Evolutionary conservation across 345 rosid species (phyloP).

Genomic region (Corchorus capsularis): DNA sequence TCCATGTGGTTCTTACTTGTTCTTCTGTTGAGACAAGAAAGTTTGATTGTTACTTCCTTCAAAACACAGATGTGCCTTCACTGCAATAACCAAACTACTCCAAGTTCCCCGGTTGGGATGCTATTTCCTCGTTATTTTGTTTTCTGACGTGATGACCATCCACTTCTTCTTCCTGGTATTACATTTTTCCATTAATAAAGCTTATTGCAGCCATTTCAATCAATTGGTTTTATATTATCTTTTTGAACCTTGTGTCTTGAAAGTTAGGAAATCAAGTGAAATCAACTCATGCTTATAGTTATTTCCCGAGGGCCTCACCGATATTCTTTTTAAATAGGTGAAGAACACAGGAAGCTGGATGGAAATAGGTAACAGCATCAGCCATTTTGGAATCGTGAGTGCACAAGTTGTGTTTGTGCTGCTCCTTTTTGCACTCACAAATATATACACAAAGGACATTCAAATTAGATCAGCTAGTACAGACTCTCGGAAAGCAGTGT

Average conservation of each 20-base stretch:
- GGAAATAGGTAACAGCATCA: conserved; percentile 96
- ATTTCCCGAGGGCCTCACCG: not conserved
- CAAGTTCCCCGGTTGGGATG: conserved; percentile 83
- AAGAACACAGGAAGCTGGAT: conserved; percentile 94
- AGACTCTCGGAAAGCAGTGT: conserved; percentile 59
- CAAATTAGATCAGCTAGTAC: conserved; percentile 41
- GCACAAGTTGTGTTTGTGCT: conserved; percentile 96
- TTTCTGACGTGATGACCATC: conserved; percentile 93
- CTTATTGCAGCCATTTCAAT: not conserved
- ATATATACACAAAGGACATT: conserved; percentile 78
- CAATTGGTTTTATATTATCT: not conserved
- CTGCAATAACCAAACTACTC: conserved; percentile 82
- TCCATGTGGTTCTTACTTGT: conserved; percentile 6
- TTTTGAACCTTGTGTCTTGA: not conserved
- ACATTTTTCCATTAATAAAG: not conserved
- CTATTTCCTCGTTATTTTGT: conserved; percentile 88
- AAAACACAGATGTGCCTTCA: conserved; percentile 79
- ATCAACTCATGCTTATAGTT: not conserved
- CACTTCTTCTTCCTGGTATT: conserved; percentile 98
- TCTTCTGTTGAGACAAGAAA: conserved; percentile 6
- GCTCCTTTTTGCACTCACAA: conserved; percentile 82
- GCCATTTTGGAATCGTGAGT: conserved; percentile 94
- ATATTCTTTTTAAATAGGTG: conserved; percentile 50
- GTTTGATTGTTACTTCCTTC: not conserved
- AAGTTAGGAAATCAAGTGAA: conserved; percentile 1